Evolutionary conservation across 768 basidiomycete species (phyloP).

Genomic region (Lactarius akahatsu): DNA sequence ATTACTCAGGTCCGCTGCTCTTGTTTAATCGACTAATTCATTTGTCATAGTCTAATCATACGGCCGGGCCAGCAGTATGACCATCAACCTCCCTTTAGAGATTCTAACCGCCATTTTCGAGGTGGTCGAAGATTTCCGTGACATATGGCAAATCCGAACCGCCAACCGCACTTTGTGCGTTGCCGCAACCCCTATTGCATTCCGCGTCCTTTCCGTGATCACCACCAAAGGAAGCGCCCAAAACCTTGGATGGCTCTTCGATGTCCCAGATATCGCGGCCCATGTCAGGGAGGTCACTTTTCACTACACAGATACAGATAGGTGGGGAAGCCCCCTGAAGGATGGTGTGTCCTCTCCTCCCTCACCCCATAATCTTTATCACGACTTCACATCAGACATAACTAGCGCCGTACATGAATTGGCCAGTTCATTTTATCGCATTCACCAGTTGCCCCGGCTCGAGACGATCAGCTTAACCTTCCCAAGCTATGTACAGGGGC

Average conservation of each 20-base stretch:
- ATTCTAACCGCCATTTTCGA: not conserved
- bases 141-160: not conserved
- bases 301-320: not conserved
- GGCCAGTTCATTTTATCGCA: not conserved
- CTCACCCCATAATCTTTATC: not conserved
- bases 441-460: not conserved
- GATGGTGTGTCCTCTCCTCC: not conserved
- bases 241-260: not conserved
- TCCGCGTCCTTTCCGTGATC: not conserved
- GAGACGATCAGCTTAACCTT: not conserved
- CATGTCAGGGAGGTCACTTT: slow-evolving; percentile 4
- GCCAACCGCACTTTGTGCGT: not conserved
- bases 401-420: not conserved
- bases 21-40: no score
- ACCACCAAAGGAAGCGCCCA: not conserved
- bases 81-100: not conserved
- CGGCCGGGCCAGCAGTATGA: not conserved
- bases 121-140: not conserved
- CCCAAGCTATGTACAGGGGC: not conserved
- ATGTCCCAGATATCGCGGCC: not conserved
- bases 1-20: no score
- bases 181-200: not conserved
- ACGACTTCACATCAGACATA: not conserved
- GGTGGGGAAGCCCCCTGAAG: not conserved
- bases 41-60: no score